Conservation (phyloP, 208 protist genomes). For the Lotmaria passim region DNA sequence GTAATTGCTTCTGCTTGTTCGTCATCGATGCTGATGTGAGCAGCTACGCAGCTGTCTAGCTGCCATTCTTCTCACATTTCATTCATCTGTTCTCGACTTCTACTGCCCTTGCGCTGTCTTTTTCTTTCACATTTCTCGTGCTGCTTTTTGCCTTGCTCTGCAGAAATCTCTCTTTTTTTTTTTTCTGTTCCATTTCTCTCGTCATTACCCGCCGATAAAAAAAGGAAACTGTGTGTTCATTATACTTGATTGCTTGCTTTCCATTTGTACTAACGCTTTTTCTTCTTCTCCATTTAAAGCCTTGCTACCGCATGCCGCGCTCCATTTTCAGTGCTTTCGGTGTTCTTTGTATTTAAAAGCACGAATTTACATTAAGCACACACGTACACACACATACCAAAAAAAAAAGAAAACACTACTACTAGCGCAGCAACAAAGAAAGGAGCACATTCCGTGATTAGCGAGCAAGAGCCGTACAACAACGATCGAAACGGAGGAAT, state of each 20-base stretch:
- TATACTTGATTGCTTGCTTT: constrained; percentile 6
- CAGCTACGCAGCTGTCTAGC: too few relatives aligned
- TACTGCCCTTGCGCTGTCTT: too few relatives aligned
- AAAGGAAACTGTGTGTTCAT: neutral
- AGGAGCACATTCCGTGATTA: too few relatives aligned
- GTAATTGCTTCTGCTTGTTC: too few relatives aligned
- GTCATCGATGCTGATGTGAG: too few relatives aligned
- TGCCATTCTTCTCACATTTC: too few relatives aligned
- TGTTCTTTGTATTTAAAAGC: neutral
- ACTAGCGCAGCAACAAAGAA: neutral
- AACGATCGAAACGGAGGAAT: too few relatives aligned
- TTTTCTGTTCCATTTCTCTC: constrained; percentile 7
- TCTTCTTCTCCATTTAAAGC: too few relatives aligned
- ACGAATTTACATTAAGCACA: neutral
- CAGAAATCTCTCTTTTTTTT: constrained; percentile 12
- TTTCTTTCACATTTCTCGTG: too few relatives aligned
- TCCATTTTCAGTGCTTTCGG: neutral
- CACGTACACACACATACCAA: neutral
- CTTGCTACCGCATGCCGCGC: too few relatives aligned
- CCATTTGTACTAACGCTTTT: neutral
- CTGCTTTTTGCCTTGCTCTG: constrained; percentile 7
- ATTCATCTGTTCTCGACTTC: too few relatives aligned
- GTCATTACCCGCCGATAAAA: constrained; percentile 9
- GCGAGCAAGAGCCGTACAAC: too few relatives aligned
- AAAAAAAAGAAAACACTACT: neutral